Base-by-base conservation (phyloP, 768 basidiomycete genomes). In the Pisolithus microcarpus region DNA sequence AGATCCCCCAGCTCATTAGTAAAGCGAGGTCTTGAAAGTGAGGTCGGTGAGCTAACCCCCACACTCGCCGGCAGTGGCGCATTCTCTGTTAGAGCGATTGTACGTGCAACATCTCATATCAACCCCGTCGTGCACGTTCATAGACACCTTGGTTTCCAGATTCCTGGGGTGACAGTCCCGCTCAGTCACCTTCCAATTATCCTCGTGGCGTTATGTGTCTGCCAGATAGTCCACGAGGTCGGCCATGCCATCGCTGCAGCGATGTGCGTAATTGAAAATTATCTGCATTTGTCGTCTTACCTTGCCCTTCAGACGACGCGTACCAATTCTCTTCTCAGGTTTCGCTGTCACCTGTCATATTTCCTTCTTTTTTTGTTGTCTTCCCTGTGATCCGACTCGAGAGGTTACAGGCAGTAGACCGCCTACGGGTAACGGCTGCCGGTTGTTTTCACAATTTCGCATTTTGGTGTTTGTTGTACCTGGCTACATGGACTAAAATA, bases 161-260 rank as follows among this genome's bases (percentile, higher is more conserved):
- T 94, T 36, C 91, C 91, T 19, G 91, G 91, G 1, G 54, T 91
- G 7, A 94, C 88, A 2, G 79, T 87, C 1, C 91, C 91, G 1
- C 59, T 89, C n/a, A 66, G 69, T 23, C 82, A 93, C 60, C 61
- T 88, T 1, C 85, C 85, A 5, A 56, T 82, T 15, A 78, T 92
- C 44, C 56, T 91, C 7, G 30, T 78, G 6, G 76, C 84, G 0
- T 72, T 92, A 15, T 72, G 83, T 43, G 21, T 79, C 8, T 76
- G 77, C 49, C 90, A 91, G 64, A 57, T 83, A n/a, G 62, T 87
- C 18, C 91, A 93, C 56, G 91, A 94, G 68, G 65, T 78, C 0
- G 91, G 91, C 6, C 91, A 94, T 65, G 86, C 84, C 11, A 60
- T 91, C 40, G 71, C 82, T 8, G 91, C 84, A 11, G 85, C 88